Conservation (phyloP, 2,329 filamentous ascomycete genomes). For the Calonectria montana region DNA sequence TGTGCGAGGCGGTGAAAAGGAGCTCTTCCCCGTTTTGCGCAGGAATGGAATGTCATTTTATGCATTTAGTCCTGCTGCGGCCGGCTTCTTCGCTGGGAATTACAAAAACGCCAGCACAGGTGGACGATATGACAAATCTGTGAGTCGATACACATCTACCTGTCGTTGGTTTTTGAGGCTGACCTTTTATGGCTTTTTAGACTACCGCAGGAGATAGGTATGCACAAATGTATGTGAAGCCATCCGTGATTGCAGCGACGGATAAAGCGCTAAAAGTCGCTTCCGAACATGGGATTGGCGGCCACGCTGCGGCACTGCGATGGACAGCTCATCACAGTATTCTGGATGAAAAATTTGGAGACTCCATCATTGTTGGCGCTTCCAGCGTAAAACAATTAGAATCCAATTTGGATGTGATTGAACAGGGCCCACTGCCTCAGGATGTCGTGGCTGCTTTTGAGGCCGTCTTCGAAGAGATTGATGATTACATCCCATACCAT, state of each 20-base stretch:
- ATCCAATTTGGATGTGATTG: slow-evolving; percentile 48
- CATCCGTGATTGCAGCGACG: slow-evolving; percentile 41
- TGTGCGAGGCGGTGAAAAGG: slow-evolving; percentile 53
- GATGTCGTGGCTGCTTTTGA: slow-evolving; percentile 45
- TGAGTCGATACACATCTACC: slow-evolving; percentile 20
- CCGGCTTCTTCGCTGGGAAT: slow-evolving; percentile 41
- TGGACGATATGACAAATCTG: slow-evolving; percentile 41
- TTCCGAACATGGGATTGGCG: slow-evolving; percentile 48
- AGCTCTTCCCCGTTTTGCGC: slow-evolving; percentile 55
- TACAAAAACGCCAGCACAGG: slow-evolving; percentile 31
- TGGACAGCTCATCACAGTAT: slow-evolving; percentile 53
- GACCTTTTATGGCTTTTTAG: background rate
- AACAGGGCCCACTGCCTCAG: slow-evolving; percentile 53
- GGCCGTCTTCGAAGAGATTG: slow-evolving; percentile 30
- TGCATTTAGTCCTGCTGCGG: slow-evolving; percentile 49
- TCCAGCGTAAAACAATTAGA: slow-evolving; percentile 50
- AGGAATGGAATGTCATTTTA: slow-evolving; percentile 56
- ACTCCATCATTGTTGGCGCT: slow-evolving; percentile 51
- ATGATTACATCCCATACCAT: slow-evolving; percentile 30
- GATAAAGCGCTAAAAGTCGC: slow-evolving; percentile 42
- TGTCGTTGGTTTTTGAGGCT: background rate
- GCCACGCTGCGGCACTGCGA: slow-evolving; percentile 54
- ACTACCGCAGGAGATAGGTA: slow-evolving; percentile 39
- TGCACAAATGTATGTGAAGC: slow-evolving; percentile 39
- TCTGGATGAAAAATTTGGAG: slow-evolving; percentile 46